A percentile compares a stretch with the other conserved stretches of the same genome.
Conservation (phyloP, 306 rosid genomes). For the Inga leiocalycina region DNA sequence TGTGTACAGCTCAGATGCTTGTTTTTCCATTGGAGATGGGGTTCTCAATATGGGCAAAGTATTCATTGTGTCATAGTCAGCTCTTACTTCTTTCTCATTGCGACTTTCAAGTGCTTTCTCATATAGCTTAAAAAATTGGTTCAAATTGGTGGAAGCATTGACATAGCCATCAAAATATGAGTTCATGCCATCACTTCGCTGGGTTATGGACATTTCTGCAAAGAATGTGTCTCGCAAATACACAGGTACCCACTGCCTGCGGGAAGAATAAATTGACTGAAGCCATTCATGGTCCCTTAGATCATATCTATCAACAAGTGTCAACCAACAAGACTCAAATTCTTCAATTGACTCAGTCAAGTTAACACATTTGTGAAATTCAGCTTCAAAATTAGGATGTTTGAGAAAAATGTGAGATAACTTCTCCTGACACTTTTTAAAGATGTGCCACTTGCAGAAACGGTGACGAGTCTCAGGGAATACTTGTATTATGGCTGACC, state of each 20-base stretch:
- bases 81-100: slow-evolving; percentile 96
- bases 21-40: slow-evolving; percentile 99
- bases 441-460: slow-evolving; percentile 98
- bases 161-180: slow-evolving; percentile 98
- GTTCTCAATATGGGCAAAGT: slow-evolving; percentile 75
- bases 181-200: slow-evolving; percentile 98
- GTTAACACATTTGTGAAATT: slow-evolving; percentile 94
- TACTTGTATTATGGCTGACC: slow-evolving; percentile 74
- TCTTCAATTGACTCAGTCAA: slow-evolving; percentile 92
- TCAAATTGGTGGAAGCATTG: slow-evolving; percentile 94
- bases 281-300: slow-evolving; percentile 98
- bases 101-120: slow-evolving; percentile 99
- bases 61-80: slow-evolving; percentile 95
- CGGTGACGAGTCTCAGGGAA: slow-evolving; percentile 93
- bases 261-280: slow-evolving; percentile 72
- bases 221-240: slow-evolving; percentile 91
- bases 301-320: slow-evolving; percentile 79
- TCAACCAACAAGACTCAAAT: slow-evolving; percentile 91
- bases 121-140: slow-evolving; percentile 90
- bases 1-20: slow-evolving; percentile 90
- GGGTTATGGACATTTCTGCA: slow-evolving; percentile 98
- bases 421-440: slow-evolving; percentile 95
- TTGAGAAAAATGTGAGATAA: slow-evolving; percentile 84
- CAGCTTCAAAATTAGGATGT: slow-evolving; percentile 92
- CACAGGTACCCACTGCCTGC: slow-evolving; percentile 96